Base-by-base conservation (phyloP, 2,329 filamentous ascomycete species). In the Aspergillus aculeatinus region DNA sequence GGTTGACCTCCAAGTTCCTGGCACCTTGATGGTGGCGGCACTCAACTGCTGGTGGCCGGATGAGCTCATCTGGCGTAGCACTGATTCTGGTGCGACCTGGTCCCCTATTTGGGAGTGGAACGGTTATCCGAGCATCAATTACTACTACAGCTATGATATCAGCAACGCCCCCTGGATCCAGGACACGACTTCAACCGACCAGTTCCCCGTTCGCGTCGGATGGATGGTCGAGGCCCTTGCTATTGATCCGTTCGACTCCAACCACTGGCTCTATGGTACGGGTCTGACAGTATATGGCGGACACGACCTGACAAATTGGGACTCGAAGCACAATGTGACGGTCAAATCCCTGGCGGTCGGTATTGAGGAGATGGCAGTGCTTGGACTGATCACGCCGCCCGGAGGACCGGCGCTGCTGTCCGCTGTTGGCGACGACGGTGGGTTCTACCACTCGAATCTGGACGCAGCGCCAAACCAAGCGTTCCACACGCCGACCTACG, bases 191-290 rank as follows among this genome's bases (percentile, higher is more conserved):
- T 70, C 82, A 2, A 63, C 63, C 2, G 49, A 29, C n/a, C 21
- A 65, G 16, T 65, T 67, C 27, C 61, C 63, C 27, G 63, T 62
- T 3, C 59, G 61, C 3, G 61, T 87, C 3, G 85, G 85, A 1
- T 87, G 84, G 84, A 87, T 86, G 85, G 83, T 86, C 9, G 85
- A 87, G 65, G 74, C 80, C 0, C 70, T 87, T 7, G 82, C 82
- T 23, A 87, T 87, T 53, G 77, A 87, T 65, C 85, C 85, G 0
- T 77, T 80, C 27, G 83, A 87, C 65, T 85, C 82, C 58, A 78
- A 86, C 66, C 84, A 86, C 68, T 86, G 83, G 82, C 72, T 86
- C 0, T 87, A 87, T 59, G 83, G 82, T n/a, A 87, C 85, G 0
- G 84, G 85, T 2, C 70, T 80, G n/a, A 84, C 82, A 0, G 72